A percentile compares a stretch with the other conserved stretches of the same genome.
phyloP scores from a whole-genome alignment of 2,329 filamentous ascomycete genomes.

The Colletotrichum coccodes region DNA sequence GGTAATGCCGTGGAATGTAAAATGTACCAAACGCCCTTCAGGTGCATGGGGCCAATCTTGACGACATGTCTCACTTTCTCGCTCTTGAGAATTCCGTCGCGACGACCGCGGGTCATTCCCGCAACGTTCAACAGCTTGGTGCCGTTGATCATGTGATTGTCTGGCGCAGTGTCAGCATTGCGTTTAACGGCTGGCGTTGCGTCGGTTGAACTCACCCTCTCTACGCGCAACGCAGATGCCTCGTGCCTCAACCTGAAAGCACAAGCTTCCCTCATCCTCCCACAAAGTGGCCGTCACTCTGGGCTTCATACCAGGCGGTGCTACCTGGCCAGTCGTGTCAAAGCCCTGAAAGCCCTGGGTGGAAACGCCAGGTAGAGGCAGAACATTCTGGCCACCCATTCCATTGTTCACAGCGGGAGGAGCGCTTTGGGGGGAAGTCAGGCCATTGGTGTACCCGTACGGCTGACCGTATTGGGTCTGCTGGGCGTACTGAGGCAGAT shows the following conservation, averaged over 20 bases:
- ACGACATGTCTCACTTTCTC: constrained; percentile 97
- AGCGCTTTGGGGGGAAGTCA: constrained; percentile 81
- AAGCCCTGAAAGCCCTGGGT: constrained; percentile 68
- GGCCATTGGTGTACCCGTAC: constrained; percentile 80
- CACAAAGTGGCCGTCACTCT: constrained; percentile 95
- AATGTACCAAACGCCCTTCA: constrained; percentile 95
- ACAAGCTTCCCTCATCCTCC: constrained; percentile 98
- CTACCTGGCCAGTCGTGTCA: constrained; percentile 91
- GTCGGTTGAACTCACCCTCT: constrained; percentile 72
- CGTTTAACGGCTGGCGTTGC: not conserved
- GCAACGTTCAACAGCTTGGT: constrained; percentile 97
- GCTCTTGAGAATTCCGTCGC: constrained; percentile 97
- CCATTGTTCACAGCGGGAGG: constrained; percentile 76
- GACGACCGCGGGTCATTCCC: constrained; percentile 94
- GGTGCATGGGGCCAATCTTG: constrained; percentile 98
- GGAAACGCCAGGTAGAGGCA: constrained; percentile 73
- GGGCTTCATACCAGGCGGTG: constrained; percentile 94
- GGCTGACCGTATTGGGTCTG: constrained; percentile 67
- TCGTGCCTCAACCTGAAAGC: constrained; percentile 96
- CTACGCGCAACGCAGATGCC: constrained; percentile 94
- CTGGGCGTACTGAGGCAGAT: constrained; percentile 71
- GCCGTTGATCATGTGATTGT: constrained; percentile 99
- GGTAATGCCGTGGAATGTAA: not conserved
- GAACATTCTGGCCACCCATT: constrained; percentile 72
- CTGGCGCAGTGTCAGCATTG: constrained; percentile 54